These are phyloP conservation scores for Groenewaldozyma salmanticensis DNA, from an alignment of 805 yeast genomes.

Conservation along the genomic window DNA sequence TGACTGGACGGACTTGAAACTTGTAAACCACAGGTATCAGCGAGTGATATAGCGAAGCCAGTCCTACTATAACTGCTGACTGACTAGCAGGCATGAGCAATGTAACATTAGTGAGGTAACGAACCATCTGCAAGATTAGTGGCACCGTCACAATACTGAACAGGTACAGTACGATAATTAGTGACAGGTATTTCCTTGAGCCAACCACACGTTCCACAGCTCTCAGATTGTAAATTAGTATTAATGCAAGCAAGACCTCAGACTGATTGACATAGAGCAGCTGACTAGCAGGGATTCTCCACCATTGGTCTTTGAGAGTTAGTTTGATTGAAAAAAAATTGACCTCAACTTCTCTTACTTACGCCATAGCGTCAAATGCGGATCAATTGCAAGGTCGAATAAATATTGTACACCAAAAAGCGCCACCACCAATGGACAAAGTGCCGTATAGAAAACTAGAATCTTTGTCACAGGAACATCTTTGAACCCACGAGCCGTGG, in stretches of 20 bases:
- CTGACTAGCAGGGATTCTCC: conserved; percentile 28
- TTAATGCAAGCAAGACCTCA: conserved; percentile 29
- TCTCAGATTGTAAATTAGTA: conserved; percentile 31
- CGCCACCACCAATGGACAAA: conserved; percentile 28
- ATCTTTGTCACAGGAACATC: conserved; percentile 29
- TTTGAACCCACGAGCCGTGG: conserved; percentile 31
- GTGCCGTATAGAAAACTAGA: conserved; percentile 18
- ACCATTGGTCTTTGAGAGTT: conserved; percentile 23
- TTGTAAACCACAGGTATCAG: conserved; percentile 33
- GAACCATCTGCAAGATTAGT: conserved; percentile 10
- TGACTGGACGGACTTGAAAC: conserved; percentile 24
- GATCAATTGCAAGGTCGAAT: conserved; percentile 25
- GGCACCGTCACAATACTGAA: conserved; percentile 18
- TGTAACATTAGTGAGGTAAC: conserved; percentile 11
- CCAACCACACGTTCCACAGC: conserved; percentile 32
- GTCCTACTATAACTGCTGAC: conserved; percentile 26
- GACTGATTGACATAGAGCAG: conserved; percentile 25
- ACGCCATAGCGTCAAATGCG: conserved; percentile 28
- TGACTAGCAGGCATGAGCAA: conserved; percentile 28
- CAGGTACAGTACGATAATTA: conserved; percentile 17
- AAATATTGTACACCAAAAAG: conserved; percentile 30
- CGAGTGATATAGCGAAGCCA: conserved; percentile 29
- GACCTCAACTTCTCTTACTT: conserved; percentile 8
- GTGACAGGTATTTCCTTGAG: conserved; percentile 28
- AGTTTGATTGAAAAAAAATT: conserved; percentile 4